Base-by-base conservation (phyloP, 768 basidiomycete genomes). In the Pisolithus tinctorius region DNA sequence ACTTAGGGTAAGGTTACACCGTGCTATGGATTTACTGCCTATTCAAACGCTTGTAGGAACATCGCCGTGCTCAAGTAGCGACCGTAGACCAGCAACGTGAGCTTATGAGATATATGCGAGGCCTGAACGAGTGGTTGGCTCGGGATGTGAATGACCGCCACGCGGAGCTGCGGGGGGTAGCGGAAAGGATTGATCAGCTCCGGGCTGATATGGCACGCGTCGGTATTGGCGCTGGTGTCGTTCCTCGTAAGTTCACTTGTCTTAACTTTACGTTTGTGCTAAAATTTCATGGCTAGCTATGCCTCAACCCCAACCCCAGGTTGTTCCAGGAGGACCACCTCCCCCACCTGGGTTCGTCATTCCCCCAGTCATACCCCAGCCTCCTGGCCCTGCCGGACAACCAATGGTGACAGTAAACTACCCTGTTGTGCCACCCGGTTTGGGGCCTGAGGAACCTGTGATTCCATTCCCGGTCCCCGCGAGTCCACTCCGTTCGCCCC, bases 81-180 rank as follows among this genome's bases (percentile, higher is more conserved):
- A 84, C 85, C 26, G 77, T 89, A 13, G 83, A 86, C 44, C 87
- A 91, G 60, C 87, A 88, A 57, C 77, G 86, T 37, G 86, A 87
- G 62, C 69, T 89, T 47, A 88, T 88, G 79, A 72, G 84, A 48
- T 91, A 93, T 57, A 83, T 93, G 79, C 62, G 78, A 45, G 78
- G 74, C 2, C 69, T 92, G 30, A 93, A 92, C 55, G 77, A 80
- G 31, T 93, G 90, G 90, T 70, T 93, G 14, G 82, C 77, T 50
- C 77, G 82, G 31, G 90, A 93, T 63, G 87, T 89, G 0, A 74
- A 77, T 43, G 87, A 90, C 65, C 82, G 90, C 23, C 88, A 88
- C 55, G 73, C 78, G 4, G 89, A 91, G 61, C 68, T 92, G 37
- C 75, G 75, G 16, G 80, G 78, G 8, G 79, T 93, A 7, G 71